phyloP scores from a whole-genome alignment of 129 eudicot species.

The Escallonia rubra region DNA sequence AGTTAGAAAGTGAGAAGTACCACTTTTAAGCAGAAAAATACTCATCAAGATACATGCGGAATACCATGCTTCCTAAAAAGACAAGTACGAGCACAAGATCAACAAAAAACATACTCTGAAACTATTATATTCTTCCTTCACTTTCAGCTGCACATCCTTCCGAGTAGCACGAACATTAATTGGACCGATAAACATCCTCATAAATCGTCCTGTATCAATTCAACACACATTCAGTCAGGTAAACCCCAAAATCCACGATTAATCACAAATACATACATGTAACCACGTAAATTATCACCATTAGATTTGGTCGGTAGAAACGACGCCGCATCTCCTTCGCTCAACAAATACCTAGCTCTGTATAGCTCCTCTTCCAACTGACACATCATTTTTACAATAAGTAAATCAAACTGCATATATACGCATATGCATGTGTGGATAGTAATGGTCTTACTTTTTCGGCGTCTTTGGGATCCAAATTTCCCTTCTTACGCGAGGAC shows the following conservation, averaged over 20 bases:
- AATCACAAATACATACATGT: not conserved
- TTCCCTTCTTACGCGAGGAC: conserved; percentile 28
- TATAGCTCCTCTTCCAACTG: conserved; percentile 70
- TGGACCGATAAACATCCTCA: conserved; percentile 89
- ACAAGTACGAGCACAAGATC: not conserved
- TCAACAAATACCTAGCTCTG: conserved; percentile 57
- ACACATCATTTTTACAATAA: too few relatives aligned
- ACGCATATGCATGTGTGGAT: not conserved
- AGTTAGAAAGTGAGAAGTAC: too few relatives aligned
- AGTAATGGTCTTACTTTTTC: conserved; percentile 35
- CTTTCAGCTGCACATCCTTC: conserved; percentile 88
- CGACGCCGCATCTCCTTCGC: conserved; percentile 89
- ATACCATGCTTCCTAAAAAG: too few relatives aligned
- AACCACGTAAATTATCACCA: conserved; percentile 33
- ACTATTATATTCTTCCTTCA: conserved; percentile 86
- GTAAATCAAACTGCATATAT: not conserved
- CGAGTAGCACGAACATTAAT: conserved; percentile 79
- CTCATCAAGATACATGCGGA: too few relatives aligned
- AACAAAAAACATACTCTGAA: conserved; percentile 51
- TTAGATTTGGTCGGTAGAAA: conserved; percentile 93
- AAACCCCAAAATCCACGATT: not conserved
- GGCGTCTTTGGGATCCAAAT: conserved; percentile 44
- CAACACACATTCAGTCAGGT: conserved; percentile 11
- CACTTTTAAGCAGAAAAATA: too few relatives aligned
- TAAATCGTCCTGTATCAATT: conserved; percentile 55